phyloP scores from a whole-genome alignment of 2,329 filamentous ascomycete species.

The Arthrobotrys iridis region DNA sequence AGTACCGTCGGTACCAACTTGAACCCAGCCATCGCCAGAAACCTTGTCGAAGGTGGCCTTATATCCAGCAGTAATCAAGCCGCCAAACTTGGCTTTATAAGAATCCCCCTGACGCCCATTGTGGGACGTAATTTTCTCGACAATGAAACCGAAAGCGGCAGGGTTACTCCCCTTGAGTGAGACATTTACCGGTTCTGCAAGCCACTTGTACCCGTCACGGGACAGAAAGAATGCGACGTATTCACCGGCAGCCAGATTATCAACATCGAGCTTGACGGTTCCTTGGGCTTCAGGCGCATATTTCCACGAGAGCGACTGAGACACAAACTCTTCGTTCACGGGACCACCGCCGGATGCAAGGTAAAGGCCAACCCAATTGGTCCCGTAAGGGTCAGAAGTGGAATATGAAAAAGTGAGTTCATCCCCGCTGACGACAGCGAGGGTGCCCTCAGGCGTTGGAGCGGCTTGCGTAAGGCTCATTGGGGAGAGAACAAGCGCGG shows the following conservation, averaged over 20 bases:
- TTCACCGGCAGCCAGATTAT: slow-evolving; percentile 79
- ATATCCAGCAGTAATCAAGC: slow-evolving; percentile 59
- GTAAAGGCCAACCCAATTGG: slow-evolving; percentile 63
- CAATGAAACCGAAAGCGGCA: slow-evolving; percentile 58
- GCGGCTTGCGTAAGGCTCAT: not conserved
- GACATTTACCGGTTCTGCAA: slow-evolving; percentile 61
- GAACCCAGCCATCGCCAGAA: slow-evolving; percentile 60
- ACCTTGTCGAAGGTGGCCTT: slow-evolving; percentile 59
- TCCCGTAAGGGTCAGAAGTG: slow-evolving; percentile 57
- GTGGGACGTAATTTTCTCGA: slow-evolving; percentile 59
- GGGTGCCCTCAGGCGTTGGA: not conserved
- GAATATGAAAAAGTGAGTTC: slow-evolving; percentile 61
- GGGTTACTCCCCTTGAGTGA: slow-evolving; percentile 47
- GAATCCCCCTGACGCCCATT: slow-evolving; percentile 61
- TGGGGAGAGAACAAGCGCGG: slow-evolving; percentile 9
- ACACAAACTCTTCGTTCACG: slow-evolving; percentile 59
- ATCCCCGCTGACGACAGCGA: slow-evolving; percentile 1
- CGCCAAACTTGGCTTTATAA: slow-evolving; percentile 60
- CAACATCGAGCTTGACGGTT: slow-evolving; percentile 83
- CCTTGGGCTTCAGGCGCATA: slow-evolving; percentile 63
- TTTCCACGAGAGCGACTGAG: slow-evolving; percentile 60
- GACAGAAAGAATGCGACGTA: slow-evolving; percentile 78
- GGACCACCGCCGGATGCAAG: slow-evolving; percentile 60
- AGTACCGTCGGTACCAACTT: slow-evolving; percentile 59
- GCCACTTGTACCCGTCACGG: slow-evolving; percentile 71